A percentile compares a stretch with the other conserved stretches of the same genome.
phyloP scores from a whole-genome alignment of 176 grass and related monocot genomes.

The Microstegium vimineum region DNA sequence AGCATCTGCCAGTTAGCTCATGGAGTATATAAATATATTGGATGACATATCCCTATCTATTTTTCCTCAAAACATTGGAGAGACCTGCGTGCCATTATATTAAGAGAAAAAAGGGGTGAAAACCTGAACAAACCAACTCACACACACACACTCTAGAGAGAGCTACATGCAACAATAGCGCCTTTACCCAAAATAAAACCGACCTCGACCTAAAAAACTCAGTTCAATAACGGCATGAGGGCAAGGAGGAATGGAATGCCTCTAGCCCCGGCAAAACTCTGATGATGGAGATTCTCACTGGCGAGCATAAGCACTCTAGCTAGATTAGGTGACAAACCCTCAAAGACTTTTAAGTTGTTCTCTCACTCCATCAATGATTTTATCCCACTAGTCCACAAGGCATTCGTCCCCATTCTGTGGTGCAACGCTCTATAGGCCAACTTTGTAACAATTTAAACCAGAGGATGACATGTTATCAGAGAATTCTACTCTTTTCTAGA shows the following conservation, averaged over 20 bases:
- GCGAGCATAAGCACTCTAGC: not conserved
- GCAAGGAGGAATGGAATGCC: not conserved
- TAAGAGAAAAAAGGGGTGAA: not conserved
- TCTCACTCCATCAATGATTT: not conserved
- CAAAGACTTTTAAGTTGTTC: not conserved
- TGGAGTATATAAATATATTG: not conserved
- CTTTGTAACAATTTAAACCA: not conserved
- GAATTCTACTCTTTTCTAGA: not conserved
- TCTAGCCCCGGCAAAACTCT: not conserved
- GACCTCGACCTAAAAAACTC: not conserved
- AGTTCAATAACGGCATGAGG: not conserved
- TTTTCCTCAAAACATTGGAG: not conserved
- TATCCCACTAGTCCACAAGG: not conserved
- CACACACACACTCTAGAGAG: not conserved
- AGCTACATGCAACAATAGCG: not conserved
- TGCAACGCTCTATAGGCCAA: not conserved
- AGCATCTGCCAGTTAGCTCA: not conserved
- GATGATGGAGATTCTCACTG: not conserved
- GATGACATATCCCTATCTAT: not conserved
- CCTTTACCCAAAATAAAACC: not conserved
- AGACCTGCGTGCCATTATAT: not conserved
- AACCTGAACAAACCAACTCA: not conserved
- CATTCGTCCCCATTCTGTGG: not conserved
- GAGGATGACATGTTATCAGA: not conserved
- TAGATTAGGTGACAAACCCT: not conserved